Base-by-base conservation (phyloP, 805 yeast species). In the Wickerhamomyces hampshirensis region DNA sequence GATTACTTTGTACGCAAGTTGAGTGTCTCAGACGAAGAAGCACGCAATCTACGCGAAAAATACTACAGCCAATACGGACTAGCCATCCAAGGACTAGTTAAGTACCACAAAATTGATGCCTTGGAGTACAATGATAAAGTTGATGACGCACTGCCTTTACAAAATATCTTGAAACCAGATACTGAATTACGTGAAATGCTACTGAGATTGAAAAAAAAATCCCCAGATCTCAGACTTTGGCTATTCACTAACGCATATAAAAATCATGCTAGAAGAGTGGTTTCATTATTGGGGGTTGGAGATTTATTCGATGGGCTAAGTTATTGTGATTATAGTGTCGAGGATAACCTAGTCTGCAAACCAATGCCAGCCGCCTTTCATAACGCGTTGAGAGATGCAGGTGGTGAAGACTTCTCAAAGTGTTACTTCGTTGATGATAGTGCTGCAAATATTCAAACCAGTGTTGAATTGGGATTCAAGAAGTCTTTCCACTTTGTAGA, bases 271-370 rank as follows among this genome's bases (percentile, higher is more conserved):
- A 51, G 79, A 30, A 69, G 97, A 33, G 95, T 87, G 21, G 69
- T 88, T 14, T 71, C 78, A 29, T 66, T 91, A 32, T 65, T 91
- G 33, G 97, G 96, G 2, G 58, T 91, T 19, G 97, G 91, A n/a
- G 96, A 89, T 56, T 56, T 87, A 37, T 89, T 93, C 56, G 98
- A 91, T 47, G 98, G 98, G 0, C 71, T 93, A 47, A 87, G 97
- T 2, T 91, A 66, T 60, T 93, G 98, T 63, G 95, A 93, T 62
- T 93, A 93, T 56, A 39, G 33, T 2, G 46, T n/a, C n/a, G 56
- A 11, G 34, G 77, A 75, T 37, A 80, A 83, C 5, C 68, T 91
- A 39, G 63, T 81, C 23, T 93, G 98, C 63, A 91, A 91, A 62
- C 98, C 98, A n/a, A 85, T 84, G 77, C 63, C 67, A 14, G 67